Evolutionary conservation across 1,139 yeast species (phyloP), one percentile per base, ranked within the genome.

Genomic region (Taphrina flavorubra): DNA sequence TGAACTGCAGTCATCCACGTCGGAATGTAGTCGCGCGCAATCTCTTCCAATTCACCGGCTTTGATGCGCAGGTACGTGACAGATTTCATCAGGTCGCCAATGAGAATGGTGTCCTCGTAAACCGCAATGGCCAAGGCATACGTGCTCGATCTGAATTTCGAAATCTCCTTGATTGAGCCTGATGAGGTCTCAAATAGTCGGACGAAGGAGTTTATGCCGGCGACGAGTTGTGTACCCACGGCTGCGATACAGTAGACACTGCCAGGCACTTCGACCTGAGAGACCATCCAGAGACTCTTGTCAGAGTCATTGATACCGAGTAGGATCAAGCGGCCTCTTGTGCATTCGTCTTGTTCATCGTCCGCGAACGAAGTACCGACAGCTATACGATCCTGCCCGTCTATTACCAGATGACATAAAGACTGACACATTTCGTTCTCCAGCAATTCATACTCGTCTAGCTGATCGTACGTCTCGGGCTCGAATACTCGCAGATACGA

Each of bases 41-140:
- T 63, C 60, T 72, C 74, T 10, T 31, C 56, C 20, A 72, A 56
- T 53, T 31, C 56, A 46, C 61, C 59, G 20, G 55, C 51, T 36
- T 39, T 36, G 39, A 51, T 16, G 57, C 61, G 37, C 10, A 72
- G 68, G 14, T 71, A 49, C 5, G 69, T 47, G 7, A 70, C 71
- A 39, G 72, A 70, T 65, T 72, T 72, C 74, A 72, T 73, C 56
- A 73, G 56, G 51, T 73, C 74, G 16, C 74, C 74, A 10, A 72
- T 69, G 25, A 72, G 58, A 18, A 73, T 66, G 34, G 51, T 57
- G 42, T 59, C 62, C 42, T 68, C 68, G 40, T 62, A 60, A 1
- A 69, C 55, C 11, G 74, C 71, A 10, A 73, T 63, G 2, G 72
- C 60, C 40, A 73, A 64, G 1, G 72, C 72, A 64, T 71, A 67